A percentile compares a stretch with the other conserved stretches of the same genome.
These are phyloP conservation scores for Piromyces finnis DNA, from an alignment of 192 early-diverging fungal genomes.

Conservation along the genomic window DNA sequence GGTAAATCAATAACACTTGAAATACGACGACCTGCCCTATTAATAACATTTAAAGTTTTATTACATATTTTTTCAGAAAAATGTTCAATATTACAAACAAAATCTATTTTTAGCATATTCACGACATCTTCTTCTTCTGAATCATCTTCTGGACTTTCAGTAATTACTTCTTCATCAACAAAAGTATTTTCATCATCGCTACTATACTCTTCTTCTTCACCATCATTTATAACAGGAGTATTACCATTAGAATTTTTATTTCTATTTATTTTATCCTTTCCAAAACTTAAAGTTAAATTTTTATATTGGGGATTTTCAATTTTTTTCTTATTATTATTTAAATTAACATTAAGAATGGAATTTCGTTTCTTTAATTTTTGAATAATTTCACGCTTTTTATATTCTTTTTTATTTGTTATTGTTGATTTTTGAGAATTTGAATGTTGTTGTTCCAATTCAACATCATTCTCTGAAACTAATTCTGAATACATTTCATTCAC, in stretches of 20 bases:
- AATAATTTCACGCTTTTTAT: background rate
- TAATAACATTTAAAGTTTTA: background rate
- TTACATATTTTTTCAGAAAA: background rate
- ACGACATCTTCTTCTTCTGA: background rate
- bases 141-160: background rate
- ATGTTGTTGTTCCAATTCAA: background rate
- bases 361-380: background rate
- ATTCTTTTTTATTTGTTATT: too few relatives aligned
- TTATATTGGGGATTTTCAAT: background rate
- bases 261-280: background rate
- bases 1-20: background rate
- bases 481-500: background rate
- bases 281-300: too few relatives aligned
- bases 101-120: background rate
- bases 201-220: background rate
- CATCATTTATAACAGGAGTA: background rate
- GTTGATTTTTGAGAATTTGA: background rate
- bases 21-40: background rate
- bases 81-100: background rate
- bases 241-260: background rate
- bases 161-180: background rate
- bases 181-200: background rate
- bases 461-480: background rate
- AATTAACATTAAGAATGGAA: background rate
- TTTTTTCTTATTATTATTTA: background rate